Evolutionary conservation across 345 rosid genomes (phyloP), one percentile per base, ranked within the genome.

Genomic region (Acer campestre): DNA sequence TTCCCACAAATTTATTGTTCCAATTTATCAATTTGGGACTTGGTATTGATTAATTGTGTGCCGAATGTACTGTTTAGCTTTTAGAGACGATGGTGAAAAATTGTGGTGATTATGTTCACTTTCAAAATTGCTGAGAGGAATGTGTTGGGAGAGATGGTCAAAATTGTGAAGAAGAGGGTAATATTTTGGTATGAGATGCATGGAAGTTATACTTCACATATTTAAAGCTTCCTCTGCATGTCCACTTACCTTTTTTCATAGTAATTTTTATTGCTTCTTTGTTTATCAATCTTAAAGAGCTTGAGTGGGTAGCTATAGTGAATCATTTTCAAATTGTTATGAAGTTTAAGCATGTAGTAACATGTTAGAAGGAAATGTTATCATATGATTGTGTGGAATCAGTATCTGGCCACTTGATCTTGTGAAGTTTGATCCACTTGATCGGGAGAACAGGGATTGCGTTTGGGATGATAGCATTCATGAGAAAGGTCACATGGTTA

Each of bases 21-120:
- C 62, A 58, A 40, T 42, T 71, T 7, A 65, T 42, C 25, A 58
- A 14, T 40, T 73, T 62, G 9, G 71, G 74, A 25, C 48, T 29
- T 77, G 9, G 13, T 20, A 31, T 70, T 7, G 22, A n/a, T 66
- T 77, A 35, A 81, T 63, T 68, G 48, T 74, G 38, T 55, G 22
- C 14, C 6, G 35, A 13, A 70, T 74, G 29, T 76, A 44, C 0
- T 78, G 44, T 83, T 75, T 63, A 97, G 98, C 98, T 97, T 77
- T 85, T 97, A 87, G 98, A 97, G 86, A 90, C 98, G 0, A 85
- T 94, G 93, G 93, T 97, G 71, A 94, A 94, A 94, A 97, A 97
- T 80, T 97, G 99, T 64, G 96, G 99, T 77, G 99, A 94, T 74
- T 84, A 77, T 77, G 86, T 94, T 72, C 98, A 94, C 80, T 89